Conservation (phyloP, 108 stramenopile species). For the Nitzschia palea region DNA sequence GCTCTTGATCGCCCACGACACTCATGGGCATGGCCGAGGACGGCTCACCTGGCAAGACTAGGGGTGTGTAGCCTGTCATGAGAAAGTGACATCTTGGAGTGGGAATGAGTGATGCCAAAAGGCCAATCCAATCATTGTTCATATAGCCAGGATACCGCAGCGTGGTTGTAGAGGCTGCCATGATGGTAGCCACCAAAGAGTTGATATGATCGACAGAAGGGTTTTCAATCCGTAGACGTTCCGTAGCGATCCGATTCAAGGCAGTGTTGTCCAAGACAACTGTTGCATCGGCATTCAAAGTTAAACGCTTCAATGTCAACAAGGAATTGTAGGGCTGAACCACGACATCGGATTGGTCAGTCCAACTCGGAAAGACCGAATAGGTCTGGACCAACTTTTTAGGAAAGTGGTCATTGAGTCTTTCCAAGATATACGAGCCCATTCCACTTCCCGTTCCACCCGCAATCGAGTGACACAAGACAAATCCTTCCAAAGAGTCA, state of each 20-base stretch:
- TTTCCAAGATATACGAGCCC: slow-evolving; percentile 95
- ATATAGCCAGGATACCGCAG: slow-evolving; percentile 98
- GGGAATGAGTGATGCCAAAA: slow-evolving; percentile 95
- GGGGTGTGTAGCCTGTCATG: slow-evolving; percentile 99
- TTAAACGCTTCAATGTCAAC: slow-evolving; percentile 93
- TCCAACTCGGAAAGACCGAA: slow-evolving; percentile 98
- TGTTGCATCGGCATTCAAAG: slow-evolving; percentile 97
- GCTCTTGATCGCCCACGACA: slow-evolving; percentile 5
- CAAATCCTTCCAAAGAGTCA: slow-evolving; percentile 98
- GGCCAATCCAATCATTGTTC: slow-evolving; percentile 99
- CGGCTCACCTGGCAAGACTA: slow-evolving; percentile 39
- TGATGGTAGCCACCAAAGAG: slow-evolving; percentile 96
- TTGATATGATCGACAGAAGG: slow-evolving; percentile 98
- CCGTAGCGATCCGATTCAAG: slow-evolving; percentile 94
- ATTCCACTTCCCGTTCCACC: slow-evolving; percentile 99
- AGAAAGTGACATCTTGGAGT: slow-evolving; percentile 99
- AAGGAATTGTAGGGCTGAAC: slow-evolving; percentile 99
- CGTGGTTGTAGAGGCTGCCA: slow-evolving; percentile 98
- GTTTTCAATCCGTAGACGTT: slow-evolving; percentile 89
- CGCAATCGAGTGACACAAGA: slow-evolving; percentile 95
- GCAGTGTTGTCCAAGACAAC: slow-evolving; percentile 97
- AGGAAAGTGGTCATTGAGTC: slow-evolving; percentile 98
- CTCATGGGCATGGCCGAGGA: slow-evolving; percentile 2
- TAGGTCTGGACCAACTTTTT: slow-evolving; percentile 99
- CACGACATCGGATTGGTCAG: slow-evolving; percentile 93